phyloP scores from a whole-genome alignment of 805 yeast species.

The Blastobotrys robertii region DNA sequence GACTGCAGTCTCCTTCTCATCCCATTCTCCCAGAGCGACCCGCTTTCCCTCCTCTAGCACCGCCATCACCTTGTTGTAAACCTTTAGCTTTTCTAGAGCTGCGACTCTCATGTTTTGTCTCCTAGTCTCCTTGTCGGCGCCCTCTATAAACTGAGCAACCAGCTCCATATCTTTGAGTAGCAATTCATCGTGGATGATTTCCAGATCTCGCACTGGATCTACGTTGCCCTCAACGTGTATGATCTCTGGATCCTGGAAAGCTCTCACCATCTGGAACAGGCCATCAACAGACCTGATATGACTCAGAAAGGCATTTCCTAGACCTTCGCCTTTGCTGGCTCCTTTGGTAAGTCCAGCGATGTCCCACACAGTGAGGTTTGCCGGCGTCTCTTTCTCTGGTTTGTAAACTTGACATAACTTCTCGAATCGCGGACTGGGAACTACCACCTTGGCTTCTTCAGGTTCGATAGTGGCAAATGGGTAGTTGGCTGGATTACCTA shows the following conservation, averaged over 20 bases:
- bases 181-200: slow-evolving; percentile 55
- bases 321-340: slow-evolving; percentile 55
- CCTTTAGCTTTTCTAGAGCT: slow-evolving; percentile 24
- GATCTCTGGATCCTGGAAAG: slow-evolving; percentile 53
- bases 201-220: slow-evolving; percentile 54
- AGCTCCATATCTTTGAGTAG: slow-evolving; percentile 58
- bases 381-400: slow-evolving; percentile 43
- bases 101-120: no score
- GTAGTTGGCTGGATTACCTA: slow-evolving; percentile 59
- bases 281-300: slow-evolving; percentile 68
- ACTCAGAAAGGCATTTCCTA: slow-evolving; percentile 63
- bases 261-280: slow-evolving; percentile 57
- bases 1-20: slow-evolving; percentile 51
- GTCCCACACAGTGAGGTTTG: slow-evolving; percentile 50
- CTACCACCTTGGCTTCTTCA: slow-evolving; percentile 50
- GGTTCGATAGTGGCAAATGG: slow-evolving; percentile 75
- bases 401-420: slow-evolving; percentile 38
- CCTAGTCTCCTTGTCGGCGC: slow-evolving; percentile 40
- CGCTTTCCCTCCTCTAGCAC: slow-evolving; percentile 57
- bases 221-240: slow-evolving; percentile 57
- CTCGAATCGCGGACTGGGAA: slow-evolving; percentile 42
- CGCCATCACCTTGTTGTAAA: slow-evolving; percentile 29
- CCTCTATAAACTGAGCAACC: slow-evolving; percentile 47
- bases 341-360: slow-evolving; percentile 65
- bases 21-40: slow-evolving; percentile 52